phyloP scores from a whole-genome alignment of 495 filamentous ascomycete species.

The Massariosphaeria phaeospora region DNA sequence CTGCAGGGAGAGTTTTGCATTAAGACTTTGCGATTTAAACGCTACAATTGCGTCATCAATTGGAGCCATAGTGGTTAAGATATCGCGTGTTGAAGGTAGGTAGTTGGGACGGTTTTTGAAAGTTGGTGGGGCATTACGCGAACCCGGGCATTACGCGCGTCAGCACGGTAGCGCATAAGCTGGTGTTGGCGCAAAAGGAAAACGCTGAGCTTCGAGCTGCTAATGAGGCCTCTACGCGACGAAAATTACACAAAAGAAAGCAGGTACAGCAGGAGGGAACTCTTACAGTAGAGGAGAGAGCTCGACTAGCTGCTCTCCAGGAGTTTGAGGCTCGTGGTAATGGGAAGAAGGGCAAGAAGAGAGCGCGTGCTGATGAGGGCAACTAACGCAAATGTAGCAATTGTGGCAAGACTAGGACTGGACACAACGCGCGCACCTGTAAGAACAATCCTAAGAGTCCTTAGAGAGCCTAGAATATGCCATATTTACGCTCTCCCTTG shows the following conservation, averaged over 20 bases:
- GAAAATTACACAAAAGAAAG: slow-evolving; percentile 4
- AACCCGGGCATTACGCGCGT: no score
- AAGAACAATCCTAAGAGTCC: no score
- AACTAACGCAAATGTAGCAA: not conserved
- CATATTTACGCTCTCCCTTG: no score
- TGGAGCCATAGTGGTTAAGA: no score
- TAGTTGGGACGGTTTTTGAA: no score
- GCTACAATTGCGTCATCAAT: no score
- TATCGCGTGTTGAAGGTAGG: no score
- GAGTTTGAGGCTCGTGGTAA: slow-evolving; percentile 1
- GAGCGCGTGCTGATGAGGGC: not conserved
- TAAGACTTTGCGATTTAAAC: no score
- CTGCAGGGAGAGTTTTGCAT: no score
- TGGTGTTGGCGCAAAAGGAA: not conserved
- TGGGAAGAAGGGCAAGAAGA: slow-evolving; percentile 2
- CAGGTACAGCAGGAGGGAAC: not conserved
- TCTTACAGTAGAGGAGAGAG: not conserved
- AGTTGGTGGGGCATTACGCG: no score
- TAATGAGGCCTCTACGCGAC: not conserved
- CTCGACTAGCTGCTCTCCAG: not conserved
- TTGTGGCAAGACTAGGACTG: not conserved
- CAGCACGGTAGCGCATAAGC: not conserved
- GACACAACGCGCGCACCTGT: slow-evolving; percentile 1
- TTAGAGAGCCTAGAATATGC: no score
- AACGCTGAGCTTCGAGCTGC: not conserved